phyloP scores from a whole-genome alignment of 1,284 basidiomycete species.

The Thelephora terrestris region DNA sequence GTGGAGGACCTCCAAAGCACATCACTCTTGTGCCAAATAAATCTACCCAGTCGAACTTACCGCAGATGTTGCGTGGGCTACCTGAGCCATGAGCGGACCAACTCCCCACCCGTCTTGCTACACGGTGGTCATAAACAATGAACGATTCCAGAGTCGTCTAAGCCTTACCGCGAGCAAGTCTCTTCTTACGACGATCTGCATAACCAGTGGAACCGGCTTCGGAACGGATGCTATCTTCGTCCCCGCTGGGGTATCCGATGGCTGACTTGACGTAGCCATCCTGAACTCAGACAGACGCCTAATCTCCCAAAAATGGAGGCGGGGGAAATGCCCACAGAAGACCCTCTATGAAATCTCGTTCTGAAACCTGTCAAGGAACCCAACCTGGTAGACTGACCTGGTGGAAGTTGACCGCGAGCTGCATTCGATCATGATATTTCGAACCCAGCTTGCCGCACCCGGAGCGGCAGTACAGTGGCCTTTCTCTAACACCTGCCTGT shows the following conservation, averaged over 20 bases:
- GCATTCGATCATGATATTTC: too few species aligned
- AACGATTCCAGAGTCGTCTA: background rate
- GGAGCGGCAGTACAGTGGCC: too few species aligned
- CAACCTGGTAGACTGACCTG: too few species aligned
- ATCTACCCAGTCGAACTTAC: slow-evolving; percentile 15
- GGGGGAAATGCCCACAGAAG: too few species aligned
- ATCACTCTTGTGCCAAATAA: background rate
- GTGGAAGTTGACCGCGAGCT: too few species aligned
- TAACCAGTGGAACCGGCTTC: slow-evolving; percentile 22
- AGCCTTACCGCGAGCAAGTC: slow-evolving; percentile 30
- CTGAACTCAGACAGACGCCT: too few species aligned
- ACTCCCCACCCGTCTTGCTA: slow-evolving; percentile 38
- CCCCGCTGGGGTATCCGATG: background rate
- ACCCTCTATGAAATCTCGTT: too few species aligned
- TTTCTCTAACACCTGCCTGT: too few species aligned
- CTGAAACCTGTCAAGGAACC: too few species aligned
- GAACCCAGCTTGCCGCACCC: too few species aligned
- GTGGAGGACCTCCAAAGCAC: slow-evolving; percentile 25
- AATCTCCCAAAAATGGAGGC: too few species aligned
- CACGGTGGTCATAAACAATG: background rate
- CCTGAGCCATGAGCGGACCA: slow-evolving; percentile 47
- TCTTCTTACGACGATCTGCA: slow-evolving; percentile 36
- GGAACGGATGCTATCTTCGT: background rate
- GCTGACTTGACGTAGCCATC: too few species aligned
- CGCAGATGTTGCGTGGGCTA: slow-evolving; percentile 41